Base-by-base conservation (phyloP, 2,329 filamentous ascomycete genomes). In the Remersonia thermophila region DNA sequence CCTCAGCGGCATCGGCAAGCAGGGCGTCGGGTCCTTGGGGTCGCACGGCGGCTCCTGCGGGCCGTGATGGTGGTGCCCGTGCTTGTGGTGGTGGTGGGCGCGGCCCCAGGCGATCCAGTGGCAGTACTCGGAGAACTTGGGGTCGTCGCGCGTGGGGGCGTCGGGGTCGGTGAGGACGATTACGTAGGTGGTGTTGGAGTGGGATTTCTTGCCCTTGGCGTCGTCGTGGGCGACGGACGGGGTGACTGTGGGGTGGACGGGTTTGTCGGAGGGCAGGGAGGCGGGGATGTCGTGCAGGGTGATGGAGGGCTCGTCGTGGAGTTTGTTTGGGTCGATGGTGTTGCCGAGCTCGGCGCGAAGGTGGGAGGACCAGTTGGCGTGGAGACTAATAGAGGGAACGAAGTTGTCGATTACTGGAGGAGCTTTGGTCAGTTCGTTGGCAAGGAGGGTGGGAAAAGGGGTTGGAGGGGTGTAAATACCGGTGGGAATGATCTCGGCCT, bases 361-460 rank as follows among this genome's bases (percentile, higher is more conserved):
- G 37, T 66, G 50, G 11, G 51, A 56, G 1, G 59, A 53, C 38
- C 64, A 61, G 55, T 69, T 70, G 28, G 54, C 59, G 7, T 71
- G 56, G 28, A 79, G 49, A 27, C 63, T 60, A 36, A 75, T 57
- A 6, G 60, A 60, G 5, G 75, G 73, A 3, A 61, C 52, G 53
- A 80, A 79, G 42, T 71, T 65, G 44, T 77, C 65, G 39, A 79
- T 63, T 14, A 79, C 71, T 71, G 42, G 25, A 5, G 23, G 6
- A 7, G 28, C n/a, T n/a, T n/a, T 7, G 14, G 8, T 37, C n/a
- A 30, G 30, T 26, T 28, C 25, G 25, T 33, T 30, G 11, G 4
- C 6, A 2, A 3, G 3, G 3, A 5, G 5, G 9, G 2, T 12
- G 20, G 13, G 10, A 28, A 6, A 10, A 29, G 18, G 3, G 11